Conservation (phyloP, 139 green algal species). For the Chlamydomonas sp. region DNA sequence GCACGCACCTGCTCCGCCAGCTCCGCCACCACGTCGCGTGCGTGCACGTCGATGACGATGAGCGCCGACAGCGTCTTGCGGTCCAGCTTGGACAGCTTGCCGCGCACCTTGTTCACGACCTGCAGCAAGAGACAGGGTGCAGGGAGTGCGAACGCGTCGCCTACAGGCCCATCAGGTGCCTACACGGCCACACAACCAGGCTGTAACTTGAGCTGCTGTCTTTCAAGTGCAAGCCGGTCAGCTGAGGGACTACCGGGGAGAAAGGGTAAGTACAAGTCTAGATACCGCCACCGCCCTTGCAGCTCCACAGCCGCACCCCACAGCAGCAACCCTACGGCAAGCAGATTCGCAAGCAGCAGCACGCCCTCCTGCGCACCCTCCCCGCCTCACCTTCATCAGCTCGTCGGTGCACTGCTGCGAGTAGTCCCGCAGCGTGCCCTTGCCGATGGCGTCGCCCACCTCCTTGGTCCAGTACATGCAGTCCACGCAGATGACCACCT, state of each 20-base stretch:
- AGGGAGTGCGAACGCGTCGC: too few relatives aligned
- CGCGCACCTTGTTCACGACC: constrained; percentile 69
- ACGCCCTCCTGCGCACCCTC: not conserved
- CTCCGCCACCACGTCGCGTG: constrained; percentile 68
- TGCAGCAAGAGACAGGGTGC: not conserved
- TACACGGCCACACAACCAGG: too few relatives aligned
- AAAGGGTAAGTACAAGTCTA: too few relatives aligned
- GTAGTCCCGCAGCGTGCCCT: constrained; percentile 61
- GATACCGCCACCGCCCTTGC: too few relatives aligned
- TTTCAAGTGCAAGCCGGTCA: too few relatives aligned
- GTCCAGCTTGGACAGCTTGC: constrained; percentile 70
- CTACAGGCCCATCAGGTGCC: too few relatives aligned
- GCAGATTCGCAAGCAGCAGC: not conserved
- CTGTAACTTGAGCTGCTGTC: too few relatives aligned
- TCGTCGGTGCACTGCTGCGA: constrained; percentile 72
- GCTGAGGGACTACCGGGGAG: too few relatives aligned
- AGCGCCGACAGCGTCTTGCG: constrained; percentile 82
- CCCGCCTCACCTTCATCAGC: constrained; percentile 65
- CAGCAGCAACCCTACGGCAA: not conserved
- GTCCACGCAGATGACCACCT: constrained; percentile 71
- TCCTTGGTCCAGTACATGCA: constrained; percentile 85
- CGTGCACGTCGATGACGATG: constrained; percentile 88
- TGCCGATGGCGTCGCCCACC: constrained; percentile 63
- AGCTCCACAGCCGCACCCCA: too few relatives aligned
- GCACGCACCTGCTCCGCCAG: constrained; percentile 39